Evolutionary conservation across 176 grass and related monocot genomes (phyloP).

Genomic region (Avena eriantha): DNA sequence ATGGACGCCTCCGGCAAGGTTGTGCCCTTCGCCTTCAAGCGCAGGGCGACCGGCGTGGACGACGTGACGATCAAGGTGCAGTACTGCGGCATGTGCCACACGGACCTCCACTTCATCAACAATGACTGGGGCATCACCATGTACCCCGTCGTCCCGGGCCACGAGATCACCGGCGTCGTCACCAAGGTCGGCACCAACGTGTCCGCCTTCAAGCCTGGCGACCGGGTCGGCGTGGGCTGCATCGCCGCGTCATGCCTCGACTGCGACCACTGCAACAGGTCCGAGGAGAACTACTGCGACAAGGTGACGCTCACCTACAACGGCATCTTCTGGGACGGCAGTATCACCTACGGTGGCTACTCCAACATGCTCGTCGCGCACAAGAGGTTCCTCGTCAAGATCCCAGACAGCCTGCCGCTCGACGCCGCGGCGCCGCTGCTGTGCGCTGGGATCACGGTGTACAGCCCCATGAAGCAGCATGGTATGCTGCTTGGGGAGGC

Average conservation of each 20-base stretch:
- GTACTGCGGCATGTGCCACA: conserved; percentile 94
- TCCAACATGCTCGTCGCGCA: conserved; percentile 71
- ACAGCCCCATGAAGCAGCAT: conserved; percentile 75
- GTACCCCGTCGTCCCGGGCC: conserved; percentile 77
- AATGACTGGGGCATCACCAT: conserved; percentile 95
- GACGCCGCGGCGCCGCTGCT: conserved; percentile 71
- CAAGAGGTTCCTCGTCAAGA: conserved; percentile 63
- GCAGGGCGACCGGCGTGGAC: conserved; percentile 72
- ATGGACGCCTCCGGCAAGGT: conserved; percentile 66
- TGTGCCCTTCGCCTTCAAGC: conserved; percentile 65
- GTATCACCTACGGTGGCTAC: conserved; percentile 88
- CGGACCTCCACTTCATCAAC: conserved; percentile 70
- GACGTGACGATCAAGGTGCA: conserved; percentile 82
- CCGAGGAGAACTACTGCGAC: conserved; percentile 93
- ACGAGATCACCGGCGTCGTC: conserved; percentile 86
- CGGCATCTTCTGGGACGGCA: conserved; percentile 85
- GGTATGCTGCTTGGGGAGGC: conserved; percentile 50
- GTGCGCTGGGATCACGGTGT: conserved; percentile 78
- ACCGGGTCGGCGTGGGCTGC: conserved; percentile 89
- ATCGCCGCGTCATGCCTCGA: conserved; percentile 66
- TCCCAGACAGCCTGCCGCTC: conserved; percentile 62
- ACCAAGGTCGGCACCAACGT: conserved; percentile 63
- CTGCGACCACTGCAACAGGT: conserved; percentile 71
- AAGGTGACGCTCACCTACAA: conserved; percentile 82
- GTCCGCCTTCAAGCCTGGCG: conserved; percentile 51